Conservation (phyloP, 1,284 basidiomycete genomes). For the Microbotryomycetes sp. region DNA sequence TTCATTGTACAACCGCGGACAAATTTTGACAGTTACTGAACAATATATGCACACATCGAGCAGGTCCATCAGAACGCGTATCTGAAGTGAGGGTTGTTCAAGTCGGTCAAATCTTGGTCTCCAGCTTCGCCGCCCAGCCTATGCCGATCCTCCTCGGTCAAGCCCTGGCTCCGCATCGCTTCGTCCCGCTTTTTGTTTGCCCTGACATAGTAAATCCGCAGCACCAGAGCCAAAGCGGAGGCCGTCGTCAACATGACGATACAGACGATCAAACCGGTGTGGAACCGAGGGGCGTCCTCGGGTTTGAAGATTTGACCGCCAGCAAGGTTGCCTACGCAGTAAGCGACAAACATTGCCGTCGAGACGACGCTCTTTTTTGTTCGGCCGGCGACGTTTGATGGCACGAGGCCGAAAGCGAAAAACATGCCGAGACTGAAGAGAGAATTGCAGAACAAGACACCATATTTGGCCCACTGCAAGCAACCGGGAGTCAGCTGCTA, state of each 20-base stretch:
- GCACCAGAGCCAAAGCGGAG: neutral
- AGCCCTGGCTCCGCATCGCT: neutral
- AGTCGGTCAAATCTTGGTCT: neutral
- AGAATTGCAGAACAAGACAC: neutral
- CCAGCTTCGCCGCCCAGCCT: neutral
- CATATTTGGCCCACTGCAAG: neutral
- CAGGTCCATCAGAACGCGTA: too few species aligned
- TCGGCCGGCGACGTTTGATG: conserved; percentile 1
- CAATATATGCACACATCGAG: too few species aligned
- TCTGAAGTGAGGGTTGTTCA: neutral
- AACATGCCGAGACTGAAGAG: neutral
- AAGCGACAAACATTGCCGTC: conserved; percentile 8
- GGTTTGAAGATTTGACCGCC: neutral
- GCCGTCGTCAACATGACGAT: neutral
- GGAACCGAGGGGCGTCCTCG: neutral
- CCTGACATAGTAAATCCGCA: neutral
- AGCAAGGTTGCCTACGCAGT: conserved; percentile 10
- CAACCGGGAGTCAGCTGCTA: too few species aligned
- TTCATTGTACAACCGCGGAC: too few species aligned
- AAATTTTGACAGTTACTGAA: too few species aligned
- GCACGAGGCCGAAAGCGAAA: neutral
- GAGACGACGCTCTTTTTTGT: conserved; percentile 12
- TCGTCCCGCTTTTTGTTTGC: neutral
- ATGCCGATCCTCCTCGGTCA: neutral
- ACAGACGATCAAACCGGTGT: neutral